phyloP scores from a whole-genome alignment of 164 flowering plant species.

The Magnolia changhungtana region DNA sequence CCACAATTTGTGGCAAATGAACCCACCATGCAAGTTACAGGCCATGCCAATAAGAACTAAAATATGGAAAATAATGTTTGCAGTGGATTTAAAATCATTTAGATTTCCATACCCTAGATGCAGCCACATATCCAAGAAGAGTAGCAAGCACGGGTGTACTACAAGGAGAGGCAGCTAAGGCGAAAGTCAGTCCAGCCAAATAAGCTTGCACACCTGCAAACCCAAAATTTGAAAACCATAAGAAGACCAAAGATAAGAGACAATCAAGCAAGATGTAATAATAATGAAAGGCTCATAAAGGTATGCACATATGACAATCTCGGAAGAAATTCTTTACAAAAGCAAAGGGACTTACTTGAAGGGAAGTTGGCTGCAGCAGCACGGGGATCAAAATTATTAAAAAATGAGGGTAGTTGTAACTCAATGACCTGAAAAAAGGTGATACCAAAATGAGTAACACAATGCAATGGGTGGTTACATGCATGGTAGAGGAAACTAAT shows the following conservation, averaged over 20 bases:
- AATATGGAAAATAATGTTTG: not conserved
- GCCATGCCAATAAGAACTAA: not conserved
- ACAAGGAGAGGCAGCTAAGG: conserved; percentile 97
- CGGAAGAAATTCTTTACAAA: not conserved
- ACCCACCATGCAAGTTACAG: not conserved
- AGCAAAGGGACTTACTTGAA: conserved; percentile 48
- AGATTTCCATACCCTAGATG: conserved; percentile 59
- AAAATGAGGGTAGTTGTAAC: conserved; percentile 89
- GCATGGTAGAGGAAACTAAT: not conserved
- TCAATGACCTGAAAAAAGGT: conserved; percentile 63
- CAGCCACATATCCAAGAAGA: conserved; percentile 83
- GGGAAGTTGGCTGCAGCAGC: conserved; percentile 95
- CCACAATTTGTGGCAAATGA: not conserved
- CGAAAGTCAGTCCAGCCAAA: conserved; percentile 95
- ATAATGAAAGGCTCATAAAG: not conserved
- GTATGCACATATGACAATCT: not conserved
- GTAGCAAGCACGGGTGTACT: conserved; percentile 91
- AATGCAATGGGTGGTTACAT: not conserved
- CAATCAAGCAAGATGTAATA: not conserved
- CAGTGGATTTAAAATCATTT: not conserved
- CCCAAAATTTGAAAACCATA: not conserved
- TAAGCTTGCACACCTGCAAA: conserved; percentile 90
- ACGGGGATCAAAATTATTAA: conserved; percentile 82
- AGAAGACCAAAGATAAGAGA: not conserved
- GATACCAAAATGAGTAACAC: conserved; percentile 2